These are phyloP conservation scores for Cladophialophora yegresii DNA, from an alignment of 2,329 filamentous ascomycete species.

Conservation along the genomic window DNA sequence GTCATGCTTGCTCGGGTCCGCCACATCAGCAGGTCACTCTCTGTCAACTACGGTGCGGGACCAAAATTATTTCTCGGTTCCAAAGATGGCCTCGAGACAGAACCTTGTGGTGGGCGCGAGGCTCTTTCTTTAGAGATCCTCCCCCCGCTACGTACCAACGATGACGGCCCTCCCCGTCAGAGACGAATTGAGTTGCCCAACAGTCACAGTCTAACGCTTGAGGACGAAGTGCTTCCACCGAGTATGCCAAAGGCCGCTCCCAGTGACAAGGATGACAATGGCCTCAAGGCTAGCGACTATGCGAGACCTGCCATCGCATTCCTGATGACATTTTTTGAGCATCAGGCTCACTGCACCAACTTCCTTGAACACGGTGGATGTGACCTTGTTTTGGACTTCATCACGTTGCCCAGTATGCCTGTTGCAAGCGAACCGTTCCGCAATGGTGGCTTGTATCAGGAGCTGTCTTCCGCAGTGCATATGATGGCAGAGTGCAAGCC, in stretches of 20 bases:
- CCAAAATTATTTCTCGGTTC: conserved; percentile 71
- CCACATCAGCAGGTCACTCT: conserved; percentile 70
- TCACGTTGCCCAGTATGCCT: conserved; percentile 76
- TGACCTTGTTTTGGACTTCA: conserved; percentile 80
- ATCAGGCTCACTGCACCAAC: conserved; percentile 67
- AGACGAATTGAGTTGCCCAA: conserved; percentile 41
- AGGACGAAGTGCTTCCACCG: conserved; percentile 25
- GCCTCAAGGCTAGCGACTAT: conserved; percentile 65
- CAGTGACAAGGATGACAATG: conserved; percentile 52
- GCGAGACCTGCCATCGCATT: conserved; percentile 77
- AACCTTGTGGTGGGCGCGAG: conserved; percentile 58
- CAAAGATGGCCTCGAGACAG: conserved; percentile 54
- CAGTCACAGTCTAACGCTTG: conserved; percentile 40
- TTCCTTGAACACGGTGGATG: conserved; percentile 74
- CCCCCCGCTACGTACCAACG: conserved; percentile 13
- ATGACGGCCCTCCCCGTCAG: conserved; percentile 20
- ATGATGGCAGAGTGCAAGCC: conserved; percentile 78
- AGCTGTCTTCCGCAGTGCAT: conserved; percentile 72
- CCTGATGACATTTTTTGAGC: conserved; percentile 73
- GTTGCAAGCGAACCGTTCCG: conserved; percentile 30
- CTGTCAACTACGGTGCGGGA: conserved; percentile 70
- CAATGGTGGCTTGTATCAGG: conserved; percentile 62
- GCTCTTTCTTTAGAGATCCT: conserved; percentile 32
- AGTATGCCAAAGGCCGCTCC: conserved; percentile 16
- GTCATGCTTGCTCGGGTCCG: conserved; percentile 84